Evolutionary conservation across 192 early-diverging fungal genomes (phyloP), one percentile per base, ranked within the genome.

Genomic region (Ambispora gerdemannii): DNA sequence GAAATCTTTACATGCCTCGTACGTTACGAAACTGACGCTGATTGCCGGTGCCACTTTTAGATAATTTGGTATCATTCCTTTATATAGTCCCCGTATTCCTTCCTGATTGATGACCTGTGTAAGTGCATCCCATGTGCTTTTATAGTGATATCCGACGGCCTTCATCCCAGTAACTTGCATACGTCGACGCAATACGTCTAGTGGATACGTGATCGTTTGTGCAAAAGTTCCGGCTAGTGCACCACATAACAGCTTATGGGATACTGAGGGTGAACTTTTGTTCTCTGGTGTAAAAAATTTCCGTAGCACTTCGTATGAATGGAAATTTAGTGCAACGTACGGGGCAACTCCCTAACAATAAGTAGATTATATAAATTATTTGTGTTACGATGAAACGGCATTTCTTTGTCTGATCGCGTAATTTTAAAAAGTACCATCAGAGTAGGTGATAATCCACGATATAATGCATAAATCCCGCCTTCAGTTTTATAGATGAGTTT

Each of bases 41-140:
- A 91, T 92, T 13, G 91, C 92, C 20, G 92, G 92, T 0, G 88
- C 91, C 2, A 94, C 90, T 73, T 94, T 94, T 33, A 94, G 74
- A 74, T 92, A 90, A 73, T 94, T 94, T 25, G 92, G 90, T 38
- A 91, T 77, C 73, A 92, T 81, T 25, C 92, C 92, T 43, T 86
- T 86, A 74, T 92, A 92, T 27, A 91, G 75, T 8, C 89, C 90
- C 15, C 79, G 75, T 4, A 88, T 62, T 50, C 92, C 92, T 63
- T 92, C 92, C 25, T 86, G 68, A 24, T 61, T 62, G 20, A 79
- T 62, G 33, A 79, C 82, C 51, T 79, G 76, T 52, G 89, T 72
- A 78, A 89, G 71, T 32, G 88, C 89, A 69, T 92, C 87, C 81
- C 86, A 87, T 3, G 91, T 92, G 32, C 81, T 88, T 25, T 62